Evolutionary conservation across 2,329 filamentous ascomycete species (phyloP).

Genomic region (Bertia moriformis): DNA sequence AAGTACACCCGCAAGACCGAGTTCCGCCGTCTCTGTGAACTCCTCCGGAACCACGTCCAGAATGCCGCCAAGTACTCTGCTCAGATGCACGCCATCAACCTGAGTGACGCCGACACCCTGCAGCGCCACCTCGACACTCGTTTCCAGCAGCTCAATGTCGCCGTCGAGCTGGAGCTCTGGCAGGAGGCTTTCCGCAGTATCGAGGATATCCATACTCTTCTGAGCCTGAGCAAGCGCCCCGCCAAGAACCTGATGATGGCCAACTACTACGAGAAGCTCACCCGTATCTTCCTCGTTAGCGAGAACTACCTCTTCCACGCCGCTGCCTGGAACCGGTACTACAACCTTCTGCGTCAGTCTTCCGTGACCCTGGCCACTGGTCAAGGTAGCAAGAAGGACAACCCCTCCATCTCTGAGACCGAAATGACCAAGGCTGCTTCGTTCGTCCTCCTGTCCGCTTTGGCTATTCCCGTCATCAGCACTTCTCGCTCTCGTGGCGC

Average conservation of each 20-base stretch:
- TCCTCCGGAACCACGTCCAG: conserved; percentile 95
- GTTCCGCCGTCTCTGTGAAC: conserved; percentile 94
- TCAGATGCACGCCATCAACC: conserved; percentile 98
- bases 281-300: conserved; percentile 93
- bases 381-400: conserved; percentile 84
- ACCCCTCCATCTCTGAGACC: conserved; percentile 73
- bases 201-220: conserved; percentile 93
- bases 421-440: conserved; percentile 91
- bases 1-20: conserved; percentile 98
- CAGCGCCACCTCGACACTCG: conserved; percentile 95
- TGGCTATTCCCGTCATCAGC: conserved; percentile 98
- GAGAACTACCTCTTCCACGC: conserved; percentile 99
- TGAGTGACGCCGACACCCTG: conserved; percentile 91
- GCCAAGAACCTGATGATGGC: conserved; percentile 99
- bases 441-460: conserved; percentile 83
- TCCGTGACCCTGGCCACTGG: conserved; percentile 69
- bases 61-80: conserved; percentile 98
- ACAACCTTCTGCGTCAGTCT: conserved; percentile 87
- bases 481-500: conserved; percentile 90
- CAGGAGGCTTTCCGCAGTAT: conserved; percentile 99
- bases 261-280: conserved; percentile 99
- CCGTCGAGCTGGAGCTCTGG: conserved; percentile 94
- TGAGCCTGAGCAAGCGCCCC: conserved; percentile 93
- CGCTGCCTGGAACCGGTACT: conserved; percentile 92
- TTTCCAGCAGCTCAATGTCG: conserved; percentile 96